A percentile compares a stretch with the other conserved stretches of the same genome.
phyloP scores from a whole-genome alignment of 2,329 filamentous ascomycete genomes.

The Sordariomycetes sp. region DNA sequence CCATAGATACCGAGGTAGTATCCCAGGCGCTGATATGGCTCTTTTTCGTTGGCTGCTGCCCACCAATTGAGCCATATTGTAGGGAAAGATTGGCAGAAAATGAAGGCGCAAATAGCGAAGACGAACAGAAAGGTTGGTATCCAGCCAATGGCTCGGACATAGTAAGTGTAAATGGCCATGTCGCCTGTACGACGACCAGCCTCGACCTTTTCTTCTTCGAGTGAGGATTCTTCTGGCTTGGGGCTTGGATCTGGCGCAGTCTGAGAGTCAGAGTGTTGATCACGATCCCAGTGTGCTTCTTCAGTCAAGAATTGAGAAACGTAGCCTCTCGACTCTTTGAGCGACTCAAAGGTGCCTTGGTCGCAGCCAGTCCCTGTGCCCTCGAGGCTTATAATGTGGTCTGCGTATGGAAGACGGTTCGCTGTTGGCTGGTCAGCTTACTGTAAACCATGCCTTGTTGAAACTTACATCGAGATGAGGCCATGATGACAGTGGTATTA shows the following conservation, averaged over 20 bases:
- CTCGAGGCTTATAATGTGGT: conserved; percentile 5
- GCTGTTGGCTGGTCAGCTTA: neutral
- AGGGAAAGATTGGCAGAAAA: conserved; percentile 1
- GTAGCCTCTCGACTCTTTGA: conserved; percentile 3
- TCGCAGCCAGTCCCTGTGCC: conserved; percentile 3
- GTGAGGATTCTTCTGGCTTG: fast-evolving
- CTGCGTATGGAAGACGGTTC: conserved; percentile 6
- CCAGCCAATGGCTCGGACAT: conserved; percentile 4
- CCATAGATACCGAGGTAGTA: conserved; percentile 14
- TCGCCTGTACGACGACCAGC: conserved; percentile 8
- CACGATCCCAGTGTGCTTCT: conserved; percentile 2
- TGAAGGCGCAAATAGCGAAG: conserved; percentile 3
- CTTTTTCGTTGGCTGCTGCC: conserved; percentile 9
- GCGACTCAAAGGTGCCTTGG: conserved; percentile 4
- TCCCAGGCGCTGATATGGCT: conserved; percentile 9
- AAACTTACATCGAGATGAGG: conserved; percentile 2
- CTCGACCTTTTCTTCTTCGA: conserved; percentile 4
- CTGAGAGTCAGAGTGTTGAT: too few relatives aligned
- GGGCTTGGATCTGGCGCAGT: neutral
- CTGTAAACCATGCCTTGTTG: neutral
- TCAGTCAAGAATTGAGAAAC: conserved; percentile 3
- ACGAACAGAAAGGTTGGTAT: conserved; percentile 3
- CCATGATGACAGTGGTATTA: conserved; percentile 11
- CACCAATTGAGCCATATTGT: conserved; percentile 8
- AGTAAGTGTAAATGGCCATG: conserved; percentile 5